phyloP scores from a whole-genome alignment of 169 alveolate species.

The Theileria annulata region DNA sequence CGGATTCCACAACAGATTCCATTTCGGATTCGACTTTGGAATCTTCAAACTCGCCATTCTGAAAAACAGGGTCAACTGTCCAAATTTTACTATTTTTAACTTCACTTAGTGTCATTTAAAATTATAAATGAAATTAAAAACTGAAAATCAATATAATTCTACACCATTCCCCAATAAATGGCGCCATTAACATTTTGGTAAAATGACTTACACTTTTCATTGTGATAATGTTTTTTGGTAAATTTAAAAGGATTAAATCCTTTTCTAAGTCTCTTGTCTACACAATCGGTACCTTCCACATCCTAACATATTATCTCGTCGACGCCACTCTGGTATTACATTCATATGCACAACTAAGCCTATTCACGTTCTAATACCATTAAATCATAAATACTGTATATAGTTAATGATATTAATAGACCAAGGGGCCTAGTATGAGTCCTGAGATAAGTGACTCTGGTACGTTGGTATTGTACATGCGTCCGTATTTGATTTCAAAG shows the following conservation, averaged over 20 bases:
- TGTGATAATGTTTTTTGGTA: neutral
- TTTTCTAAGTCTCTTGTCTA: constrained; percentile 29
- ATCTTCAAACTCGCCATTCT: too few relatives aligned
- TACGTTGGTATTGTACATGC: constrained; percentile 32
- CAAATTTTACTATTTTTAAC: too few relatives aligned
- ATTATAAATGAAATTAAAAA: neutral
- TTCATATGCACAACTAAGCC: neutral
- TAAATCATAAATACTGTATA: neutral
- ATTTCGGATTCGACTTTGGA: too few relatives aligned
- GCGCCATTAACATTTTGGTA: too few relatives aligned
- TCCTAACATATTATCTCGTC: constrained; percentile 47
- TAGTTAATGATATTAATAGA: constrained; percentile 16
- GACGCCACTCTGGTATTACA: constrained; percentile 61
- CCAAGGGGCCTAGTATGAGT: constrained; percentile 67
- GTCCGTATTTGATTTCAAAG: constrained; percentile 23
- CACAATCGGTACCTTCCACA: constrained; percentile 37
- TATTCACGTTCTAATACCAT: neutral
- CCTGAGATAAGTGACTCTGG: constrained; percentile 42
- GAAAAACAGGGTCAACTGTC: too few relatives aligned
- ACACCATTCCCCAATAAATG: constrained; percentile 2
- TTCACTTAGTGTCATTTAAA: neutral
- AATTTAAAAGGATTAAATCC: constrained; percentile 19
- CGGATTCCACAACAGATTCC: too few relatives aligned
- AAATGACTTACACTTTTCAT: too few relatives aligned
- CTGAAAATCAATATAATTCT: neutral